Percentiles rank a stretch among this genome's conserved stretches.
Conservation (phyloP, 768 basidiomycete species). For the Sporobolomyces phaffii region DNA sequence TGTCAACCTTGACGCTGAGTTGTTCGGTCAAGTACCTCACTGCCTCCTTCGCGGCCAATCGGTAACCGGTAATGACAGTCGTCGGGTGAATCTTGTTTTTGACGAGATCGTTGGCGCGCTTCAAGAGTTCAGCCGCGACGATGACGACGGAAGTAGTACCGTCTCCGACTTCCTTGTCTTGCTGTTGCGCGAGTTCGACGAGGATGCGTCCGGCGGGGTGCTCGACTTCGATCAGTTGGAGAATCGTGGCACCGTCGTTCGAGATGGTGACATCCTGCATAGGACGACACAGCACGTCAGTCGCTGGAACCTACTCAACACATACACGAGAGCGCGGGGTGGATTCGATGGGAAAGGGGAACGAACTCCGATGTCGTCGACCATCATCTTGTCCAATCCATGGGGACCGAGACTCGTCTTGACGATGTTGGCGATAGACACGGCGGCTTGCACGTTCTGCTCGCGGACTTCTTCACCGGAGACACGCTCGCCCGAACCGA, state of each 20-base stretch:
- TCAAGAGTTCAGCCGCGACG: slow-evolving; percentile 91
- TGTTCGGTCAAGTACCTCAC: slow-evolving; percentile 98
- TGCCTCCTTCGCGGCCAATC: slow-evolving; percentile 92
- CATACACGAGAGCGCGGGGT: no score
- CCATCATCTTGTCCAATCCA: slow-evolving; percentile 72
- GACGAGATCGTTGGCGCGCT: slow-evolving; percentile 94
- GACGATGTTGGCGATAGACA: slow-evolving; percentile 93
- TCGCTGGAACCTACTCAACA: no score
- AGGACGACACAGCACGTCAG: background rate
- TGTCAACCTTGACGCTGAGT: slow-evolving; percentile 85
- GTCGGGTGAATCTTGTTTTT: slow-evolving; percentile 98
- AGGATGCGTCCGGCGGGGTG: slow-evolving; percentile 96
- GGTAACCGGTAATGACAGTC: slow-evolving; percentile 96
- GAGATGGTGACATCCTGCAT: slow-evolving; percentile 95
- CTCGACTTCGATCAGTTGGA: slow-evolving; percentile 84
- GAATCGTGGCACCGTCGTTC: slow-evolving; percentile 98
- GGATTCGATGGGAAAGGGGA: slow-evolving; percentile 22
- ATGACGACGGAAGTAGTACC: slow-evolving; percentile 98
- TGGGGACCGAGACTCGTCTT: slow-evolving; percentile 93
- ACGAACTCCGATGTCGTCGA: slow-evolving; percentile 87
- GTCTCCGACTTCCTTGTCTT: slow-evolving; percentile 96
- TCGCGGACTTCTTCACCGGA: slow-evolving; percentile 35
- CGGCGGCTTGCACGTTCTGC: slow-evolving; percentile 77
- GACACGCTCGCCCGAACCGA: slow-evolving; percentile 35
- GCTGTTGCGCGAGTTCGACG: slow-evolving; percentile 92